Evolutionary conservation across 164 flowering plant species (phyloP), one percentile per base, ranked within the genome.

Genomic region (Kingdonia uniflora): DNA sequence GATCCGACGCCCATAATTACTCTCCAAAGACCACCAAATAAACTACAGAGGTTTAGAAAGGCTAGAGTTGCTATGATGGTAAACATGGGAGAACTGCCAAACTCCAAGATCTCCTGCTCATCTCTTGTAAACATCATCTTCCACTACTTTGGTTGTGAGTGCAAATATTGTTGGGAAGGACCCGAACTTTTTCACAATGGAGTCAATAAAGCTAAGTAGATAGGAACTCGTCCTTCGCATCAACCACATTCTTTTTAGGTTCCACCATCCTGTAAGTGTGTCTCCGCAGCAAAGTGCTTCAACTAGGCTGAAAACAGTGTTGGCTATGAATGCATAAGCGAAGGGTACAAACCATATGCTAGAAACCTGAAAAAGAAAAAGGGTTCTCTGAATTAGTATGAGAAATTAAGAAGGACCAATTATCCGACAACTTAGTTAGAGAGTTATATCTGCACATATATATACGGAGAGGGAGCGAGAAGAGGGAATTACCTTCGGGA

Each of bases 11-110:
- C 52, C 55, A 54, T 16, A 0, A 56, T 42, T 17, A 55, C 51
- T 29, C 51, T 63, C 65, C 56, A 70, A 29, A 71, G 48, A 11
- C 56, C 39, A 33, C 72, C 72, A 59, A 58, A 29, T 2, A 87
- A 55, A 51, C 82, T 71, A 14, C 71, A 52, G 23, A 81, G 49
- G 59, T 86, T 86, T 35, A 83, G 42, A 71, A 81, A 25, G 14
- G 88, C 82, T 23, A 85, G 24, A 4, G 84, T 73, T 23, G 92
- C 52, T 39, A 85, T 12, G 4, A 81, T 46, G 66, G 64, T 52
- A 83, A 50, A 73, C 79, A 83, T 74, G 1, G 83, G 79, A 19
- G 84, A 73, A 24, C 73, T 24, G 29, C 95, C 95, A 49, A 88
- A 88, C 57, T 85, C 44, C 12, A 42, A 14, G 44, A 42, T 42